Evolutionary conservation across 768 basidiomycete genomes (phyloP).

Genomic region (Neoboletus magnificus): DNA sequence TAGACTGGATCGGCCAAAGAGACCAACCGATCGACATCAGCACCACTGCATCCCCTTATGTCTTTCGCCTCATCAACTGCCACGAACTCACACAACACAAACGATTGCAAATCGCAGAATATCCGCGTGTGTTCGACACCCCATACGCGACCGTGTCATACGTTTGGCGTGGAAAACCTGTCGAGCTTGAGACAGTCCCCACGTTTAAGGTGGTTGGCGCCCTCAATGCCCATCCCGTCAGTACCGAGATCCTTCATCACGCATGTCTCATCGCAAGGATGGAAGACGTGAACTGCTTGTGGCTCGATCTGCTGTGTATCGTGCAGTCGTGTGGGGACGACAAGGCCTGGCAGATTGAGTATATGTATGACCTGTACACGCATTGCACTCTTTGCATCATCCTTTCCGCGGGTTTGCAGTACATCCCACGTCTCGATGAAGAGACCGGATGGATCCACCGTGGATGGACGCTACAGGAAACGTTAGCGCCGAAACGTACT

Average conservation of each 20-base stretch:
- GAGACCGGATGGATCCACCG: background rate
- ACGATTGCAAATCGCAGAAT: background rate
- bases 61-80: background rate
- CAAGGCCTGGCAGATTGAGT: background rate
- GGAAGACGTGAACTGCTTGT: background rate
- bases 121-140: background rate
- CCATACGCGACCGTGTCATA: background rate
- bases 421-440: background rate
- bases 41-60: background rate
- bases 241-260: background rate
- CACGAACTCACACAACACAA: background rate
- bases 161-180: background rate
- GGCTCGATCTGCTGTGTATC: background rate
- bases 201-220: background rate
- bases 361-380: background rate
- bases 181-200: background rate
- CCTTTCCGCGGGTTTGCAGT: background rate
- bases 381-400: background rate
- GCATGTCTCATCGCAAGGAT: background rate
- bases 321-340: background rate
- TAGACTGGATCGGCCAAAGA: background rate
- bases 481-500: background rate
- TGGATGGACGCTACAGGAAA: conserved; percentile 1
- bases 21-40: background rate
- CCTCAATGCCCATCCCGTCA: background rate